These are phyloP conservation scores for Melastoma malabathricum DNA, from an alignment of 345 rosid species.

Conservation along the genomic window DNA sequence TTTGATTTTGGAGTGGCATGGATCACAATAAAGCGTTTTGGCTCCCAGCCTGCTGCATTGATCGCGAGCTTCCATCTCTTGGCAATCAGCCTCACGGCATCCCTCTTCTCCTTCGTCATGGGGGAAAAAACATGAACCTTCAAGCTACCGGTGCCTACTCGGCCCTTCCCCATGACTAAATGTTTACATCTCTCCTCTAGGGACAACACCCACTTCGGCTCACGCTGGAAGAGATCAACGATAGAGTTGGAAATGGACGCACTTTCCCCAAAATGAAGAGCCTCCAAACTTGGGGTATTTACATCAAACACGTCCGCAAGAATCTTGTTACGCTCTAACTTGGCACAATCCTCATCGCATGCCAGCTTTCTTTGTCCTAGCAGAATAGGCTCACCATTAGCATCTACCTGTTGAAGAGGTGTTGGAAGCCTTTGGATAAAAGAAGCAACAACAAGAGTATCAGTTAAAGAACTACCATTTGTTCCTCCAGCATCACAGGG, in stretches of 20 bases:
- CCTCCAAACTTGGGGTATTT: slow-evolving; percentile 51
- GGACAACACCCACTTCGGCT: slow-evolving; percentile 79
- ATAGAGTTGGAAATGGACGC: slow-evolving; percentile 53
- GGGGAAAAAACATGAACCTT: slow-evolving; percentile 90
- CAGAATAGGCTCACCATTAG: slow-evolving; percentile 37
- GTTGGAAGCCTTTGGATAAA: slow-evolving; percentile 51
- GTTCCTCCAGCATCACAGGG: slow-evolving; percentile 88
- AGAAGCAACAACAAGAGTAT: slow-evolving; percentile 49
- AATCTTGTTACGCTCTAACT: slow-evolving; percentile 74
- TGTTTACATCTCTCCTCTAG: slow-evolving; percentile 92
- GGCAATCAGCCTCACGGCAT: slow-evolving; percentile 66
- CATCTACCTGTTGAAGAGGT: slow-evolving; percentile 62
- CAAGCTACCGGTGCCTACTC: slow-evolving; percentile 31
- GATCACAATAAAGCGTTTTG: slow-evolving; percentile 72
- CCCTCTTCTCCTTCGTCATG: slow-evolving; percentile 87
- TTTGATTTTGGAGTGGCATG: slow-evolving; percentile 75
- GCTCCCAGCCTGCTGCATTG: slow-evolving; percentile 80
- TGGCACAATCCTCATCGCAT: slow-evolving; percentile 86
- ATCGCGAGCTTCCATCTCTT: slow-evolving; percentile 93
- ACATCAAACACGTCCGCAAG: slow-evolving; percentile 95
- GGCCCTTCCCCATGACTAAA: slow-evolving; percentile 74
- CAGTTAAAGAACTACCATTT: slow-evolving; percentile 20
- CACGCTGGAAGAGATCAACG: slow-evolving; percentile 73
- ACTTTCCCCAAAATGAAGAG: slow-evolving; percentile 85
- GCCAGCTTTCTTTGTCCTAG: slow-evolving; percentile 82